Evolutionary conservation across 192 early-diverging fungal species (phyloP), one percentile per base, ranked within the genome.

Genomic region (Coemansia furcata): DNA sequence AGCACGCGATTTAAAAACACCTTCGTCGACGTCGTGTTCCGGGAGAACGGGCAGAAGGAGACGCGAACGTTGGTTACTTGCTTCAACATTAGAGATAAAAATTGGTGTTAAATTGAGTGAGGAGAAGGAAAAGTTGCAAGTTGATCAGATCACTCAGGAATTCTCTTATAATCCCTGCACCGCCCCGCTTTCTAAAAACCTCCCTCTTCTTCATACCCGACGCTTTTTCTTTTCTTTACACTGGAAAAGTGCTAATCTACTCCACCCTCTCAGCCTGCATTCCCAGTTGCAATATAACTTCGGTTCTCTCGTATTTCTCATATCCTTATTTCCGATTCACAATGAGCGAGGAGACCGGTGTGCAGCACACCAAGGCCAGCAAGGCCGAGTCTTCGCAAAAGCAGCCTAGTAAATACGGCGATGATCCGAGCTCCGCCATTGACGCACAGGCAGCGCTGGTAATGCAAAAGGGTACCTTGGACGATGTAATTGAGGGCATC

Each of bases 401-500:
- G 33, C 46, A 19, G 46, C 44, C 43, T 19, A 50, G 40, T 29
- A 70, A 66, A 59, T 74, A 55, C 47, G 72, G 74, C 38, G 74
- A 74, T 55, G 71, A 73, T 26, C 64, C 69, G 14, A 37, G 65
- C 33, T 68, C 79, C 12, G 69, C 59, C 12, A 46, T 74, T 9
- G 80, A 83, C 62, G 80, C 80, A 38, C 75, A 83, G 26, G 80
- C 80, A 4, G 68, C 72, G 23, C 59, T 83, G 17, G 69, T 83
- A 21, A 73, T 72, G 69, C 75, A 77, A 36, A 83, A 84, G 82
- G 73, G 82, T n/a, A 32, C 76, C 12, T 65, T 84, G 39, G 82
- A 84, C 73, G 82, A 84, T 60, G 57, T 79, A 3, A 84, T 84
- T 33, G 82, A 84, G 62, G 82, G 82, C 12, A 68, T 84, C 19